Evolutionary conservation across 495 filamentous ascomycete species (phyloP).

Genomic region (Terfezia boudieri): DNA sequence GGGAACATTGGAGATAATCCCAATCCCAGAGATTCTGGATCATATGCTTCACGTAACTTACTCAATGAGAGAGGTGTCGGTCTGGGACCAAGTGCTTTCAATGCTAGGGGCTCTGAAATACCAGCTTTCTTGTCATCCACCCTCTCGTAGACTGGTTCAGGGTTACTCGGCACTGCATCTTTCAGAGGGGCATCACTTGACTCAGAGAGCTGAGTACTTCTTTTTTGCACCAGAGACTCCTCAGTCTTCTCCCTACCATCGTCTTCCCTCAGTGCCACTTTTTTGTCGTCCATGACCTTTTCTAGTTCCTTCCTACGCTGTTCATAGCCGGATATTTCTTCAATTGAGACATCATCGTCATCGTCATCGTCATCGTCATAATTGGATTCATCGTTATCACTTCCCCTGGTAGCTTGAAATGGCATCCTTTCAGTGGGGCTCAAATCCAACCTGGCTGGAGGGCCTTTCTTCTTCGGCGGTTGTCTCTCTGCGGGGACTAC

Average conservation of each 20-base stretch:
- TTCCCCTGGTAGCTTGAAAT: background rate
- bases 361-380: conserved; percentile 7
- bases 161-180: no score
- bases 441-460: conserved; percentile 55
- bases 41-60: background rate
- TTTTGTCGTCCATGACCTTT: background rate
- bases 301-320: conserved; percentile 3
- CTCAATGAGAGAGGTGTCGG: background rate
- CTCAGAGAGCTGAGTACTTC: background rate
- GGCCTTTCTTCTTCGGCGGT: conserved; percentile 49
- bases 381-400: background rate
- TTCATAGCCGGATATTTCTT: conserved; percentile 13
- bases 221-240: background rate
- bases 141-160: no score
- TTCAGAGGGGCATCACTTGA: no score
- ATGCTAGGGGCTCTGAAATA: background rate
- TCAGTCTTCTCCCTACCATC: no score
- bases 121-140: background rate
- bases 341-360: conserved; percentile 14
- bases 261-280: no score
- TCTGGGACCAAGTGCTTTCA: background rate
- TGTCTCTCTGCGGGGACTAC: conserved; percentile 18
- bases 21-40: background rate
- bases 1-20: background rate
- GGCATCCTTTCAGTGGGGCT: background rate